A percentile compares a stretch with the other conserved stretches of the same genome.
Evolutionary conservation across 371 early-diverging fungal genomes (phyloP).

Genomic region (Basidiobolus meristosporus): DNA sequence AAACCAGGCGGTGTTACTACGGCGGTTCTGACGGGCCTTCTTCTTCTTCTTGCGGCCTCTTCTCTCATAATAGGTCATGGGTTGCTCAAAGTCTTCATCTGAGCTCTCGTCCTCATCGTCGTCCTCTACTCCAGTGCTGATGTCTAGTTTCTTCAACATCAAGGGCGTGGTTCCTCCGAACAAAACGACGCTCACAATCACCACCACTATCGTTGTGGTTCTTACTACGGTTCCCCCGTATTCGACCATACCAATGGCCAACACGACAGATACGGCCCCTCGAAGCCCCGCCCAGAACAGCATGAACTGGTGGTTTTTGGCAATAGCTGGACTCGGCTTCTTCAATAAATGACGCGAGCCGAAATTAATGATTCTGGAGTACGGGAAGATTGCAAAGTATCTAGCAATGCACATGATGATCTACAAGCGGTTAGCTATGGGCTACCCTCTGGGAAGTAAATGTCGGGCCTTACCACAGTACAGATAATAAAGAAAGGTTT

Average conservation of each 20-base stretch:
- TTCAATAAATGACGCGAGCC: slow-evolving; percentile 25
- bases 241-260: slow-evolving; percentile 65
- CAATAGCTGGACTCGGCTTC: slow-evolving; percentile 31
- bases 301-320: slow-evolving; percentile 79
- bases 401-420: slow-evolving; percentile 60
- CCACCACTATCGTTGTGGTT: slow-evolving; percentile 77
- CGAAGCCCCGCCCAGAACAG: slow-evolving; percentile 88
- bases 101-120: no score
- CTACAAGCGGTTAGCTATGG: background rate
- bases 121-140: slow-evolving; percentile 67
- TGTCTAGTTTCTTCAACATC: slow-evolving; percentile 55
- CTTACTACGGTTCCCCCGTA: slow-evolving; percentile 40
- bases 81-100: no score
- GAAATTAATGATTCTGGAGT: slow-evolving; percentile 57
- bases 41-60: no score
- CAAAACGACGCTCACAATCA: slow-evolving; percentile 74
- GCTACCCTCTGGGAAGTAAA: background rate
- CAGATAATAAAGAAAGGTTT: slow-evolving; percentile 51
- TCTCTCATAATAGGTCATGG: no score
- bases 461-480: slow-evolving; percentile 34
- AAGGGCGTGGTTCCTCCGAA: slow-evolving; percentile 79
- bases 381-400: slow-evolving; percentile 64
- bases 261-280: slow-evolving; percentile 89
- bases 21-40: no score
- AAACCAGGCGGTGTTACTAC: no score